Base-by-base conservation (phyloP, 805 yeast genomes). In the Kazachstania bromeliacearum region DNA sequence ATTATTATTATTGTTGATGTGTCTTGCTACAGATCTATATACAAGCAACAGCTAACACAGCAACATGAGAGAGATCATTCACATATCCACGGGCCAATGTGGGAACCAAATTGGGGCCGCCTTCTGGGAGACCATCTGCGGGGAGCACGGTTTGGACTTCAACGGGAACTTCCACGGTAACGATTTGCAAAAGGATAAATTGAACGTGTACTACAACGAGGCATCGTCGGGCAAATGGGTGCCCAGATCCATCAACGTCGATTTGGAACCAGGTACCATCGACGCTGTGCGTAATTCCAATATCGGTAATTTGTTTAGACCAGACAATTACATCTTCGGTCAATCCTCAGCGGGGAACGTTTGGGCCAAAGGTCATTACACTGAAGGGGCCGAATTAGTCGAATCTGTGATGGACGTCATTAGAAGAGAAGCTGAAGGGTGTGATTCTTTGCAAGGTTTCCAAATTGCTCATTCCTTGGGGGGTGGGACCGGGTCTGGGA, bases 51-150 rank as follows among this genome's bases (percentile, higher is more conserved):
- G n/a, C n/a, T n/a, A n/a, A n/a, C n/a, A n/a, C n/a, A n/a, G n/a
- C n/a, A n/a, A n/a, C n/a, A 51, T 51, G 56, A 48, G 56, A 44
- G 50, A 62, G 79, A 92, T 48, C 31, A 85, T 88, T 64, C 96
- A 88, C 66, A 75, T 88, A 64, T 88, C 96, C 41, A 81, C 95
- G 40, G 97, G 97, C 65, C 97, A 88, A 71, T 87, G 96, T 77
- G 96, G 96, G 77, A 88, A 88, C 75, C 97, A 88, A 69, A 85
- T 88, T 51, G 94, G 94, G 68, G 88, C 94, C 47, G 94, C 94
- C 41, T 84, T 84, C 58, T 84, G 94, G 94, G 88, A 84, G 66
- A 83, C 89, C 31, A 83, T 83, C 51, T 83, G 92, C 67, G 84
- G 83, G 42, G 94, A 83, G 60, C 94, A 83, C 53, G 92, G 89